Evolutionary conservation across 176 grass and related monocot genomes (phyloP).

Genomic region (bread wheat (Triticum aestivum)): IWGSC_CS_RefSeq_v2.1 NC_057812.1:182157754-182158253

Average conservation of each 20-base stretch:
- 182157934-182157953: conserved; percentile 34
- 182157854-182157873: neutral
- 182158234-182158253: neutral
- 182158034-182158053: conserved; percentile 40
- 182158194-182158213: neutral
- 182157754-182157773: neutral
- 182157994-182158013: conserved; percentile 9
- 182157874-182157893: neutral
- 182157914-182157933: conserved; percentile 5
- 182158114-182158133: conserved; percentile 62
- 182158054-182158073: neutral
- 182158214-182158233: conserved; percentile 17
- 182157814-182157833: conserved; percentile 29
- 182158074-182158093: neutral
- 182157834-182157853: conserved; percentile 11
- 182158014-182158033: conserved; percentile 58
- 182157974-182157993: neutral
- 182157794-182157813: conserved; percentile 12
- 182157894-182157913: conserved; percentile 19
- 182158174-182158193: neutral
- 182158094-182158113: conserved; percentile 44
- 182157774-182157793: conserved; percentile 19
- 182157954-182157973: conserved; percentile 11
- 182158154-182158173: neutral
- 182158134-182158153: neutral